Percentiles rank a stretch among this genome's conserved stretches.
phyloP scores from a whole-genome alignment of 2,329 filamentous ascomycete species.

The Penicillium digitatum region DNA sequence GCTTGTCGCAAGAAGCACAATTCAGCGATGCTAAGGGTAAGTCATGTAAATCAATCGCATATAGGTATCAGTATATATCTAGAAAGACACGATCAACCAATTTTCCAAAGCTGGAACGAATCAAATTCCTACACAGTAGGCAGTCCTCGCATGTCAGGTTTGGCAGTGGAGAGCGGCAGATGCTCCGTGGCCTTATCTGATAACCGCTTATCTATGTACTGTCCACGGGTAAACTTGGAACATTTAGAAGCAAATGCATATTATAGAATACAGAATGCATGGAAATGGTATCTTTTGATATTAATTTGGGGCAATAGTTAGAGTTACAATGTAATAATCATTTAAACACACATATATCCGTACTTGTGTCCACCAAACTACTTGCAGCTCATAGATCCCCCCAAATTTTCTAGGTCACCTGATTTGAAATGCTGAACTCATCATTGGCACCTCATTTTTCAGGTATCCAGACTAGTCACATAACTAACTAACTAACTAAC shows the following conservation, averaged over 20 bases:
- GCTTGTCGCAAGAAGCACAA: background rate
- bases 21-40: background rate
- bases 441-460: background rate
- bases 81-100: background rate
- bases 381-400: background rate
- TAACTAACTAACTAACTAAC: no score
- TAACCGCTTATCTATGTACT: conserved; percentile 6
- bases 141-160: conserved; percentile 1
- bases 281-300: background rate
- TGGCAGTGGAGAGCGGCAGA: conserved; percentile 14
- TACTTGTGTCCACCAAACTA: background rate
- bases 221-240: background rate
- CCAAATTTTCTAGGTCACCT: background rate
- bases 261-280: background rate
- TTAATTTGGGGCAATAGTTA: background rate
- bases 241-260: background rate
- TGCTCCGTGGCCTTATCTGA: conserved; percentile 30
- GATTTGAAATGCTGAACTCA: conserved; percentile 1
- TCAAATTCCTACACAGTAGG: background rate
- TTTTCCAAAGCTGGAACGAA: background rate
- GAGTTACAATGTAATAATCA: background rate
- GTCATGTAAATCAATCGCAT: background rate
- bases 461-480: background rate
- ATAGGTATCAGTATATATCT: background rate
- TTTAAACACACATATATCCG: background rate